phyloP scores from a whole-genome alignment of 1,284 basidiomycete species.

The Cystobasidium pallidum region DNA sequence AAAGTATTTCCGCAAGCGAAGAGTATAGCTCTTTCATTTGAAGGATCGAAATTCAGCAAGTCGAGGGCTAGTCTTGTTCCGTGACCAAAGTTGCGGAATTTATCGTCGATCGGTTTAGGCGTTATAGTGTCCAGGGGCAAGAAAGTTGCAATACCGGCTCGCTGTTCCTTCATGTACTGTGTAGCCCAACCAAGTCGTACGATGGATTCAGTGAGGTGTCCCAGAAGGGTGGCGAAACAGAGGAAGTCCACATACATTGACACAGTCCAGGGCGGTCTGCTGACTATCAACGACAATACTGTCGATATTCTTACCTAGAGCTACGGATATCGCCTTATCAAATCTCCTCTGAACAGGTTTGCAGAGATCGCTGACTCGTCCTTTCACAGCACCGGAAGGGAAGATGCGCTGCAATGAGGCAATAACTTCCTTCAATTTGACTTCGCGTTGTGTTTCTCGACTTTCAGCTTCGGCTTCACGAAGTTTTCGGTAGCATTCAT shows the following conservation, averaged over 20 bases:
- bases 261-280: constrained; percentile 95
- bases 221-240: neutral
- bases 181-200: neutral
- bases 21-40: constrained; percentile 89
- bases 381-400: constrained; percentile 67
- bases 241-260: constrained; percentile 66
- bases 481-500: constrained; percentile 79
- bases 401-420: constrained; percentile 82
- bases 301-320: constrained; percentile 92
- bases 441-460: constrained; percentile 82
- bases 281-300: constrained; percentile 95
- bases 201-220: neutral
- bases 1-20: constrained; percentile 93
- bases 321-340: constrained; percentile 89
- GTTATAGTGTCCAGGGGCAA: constrained; percentile 96
- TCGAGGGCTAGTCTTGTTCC: constrained; percentile 93
- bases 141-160: constrained; percentile 93
- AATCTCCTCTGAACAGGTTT: constrained; percentile 92
- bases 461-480: constrained; percentile 83
- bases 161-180: constrained; percentile 92
- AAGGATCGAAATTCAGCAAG: constrained; percentile 83
- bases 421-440: constrained; percentile 81
- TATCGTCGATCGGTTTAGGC: constrained; percentile 90
- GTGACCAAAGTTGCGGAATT: constrained; percentile 85
- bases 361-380: constrained; percentile 88